Evolutionary conservation across 2,329 filamentous ascomycete species (phyloP).

Genomic region (Onygena corvina): DNA sequence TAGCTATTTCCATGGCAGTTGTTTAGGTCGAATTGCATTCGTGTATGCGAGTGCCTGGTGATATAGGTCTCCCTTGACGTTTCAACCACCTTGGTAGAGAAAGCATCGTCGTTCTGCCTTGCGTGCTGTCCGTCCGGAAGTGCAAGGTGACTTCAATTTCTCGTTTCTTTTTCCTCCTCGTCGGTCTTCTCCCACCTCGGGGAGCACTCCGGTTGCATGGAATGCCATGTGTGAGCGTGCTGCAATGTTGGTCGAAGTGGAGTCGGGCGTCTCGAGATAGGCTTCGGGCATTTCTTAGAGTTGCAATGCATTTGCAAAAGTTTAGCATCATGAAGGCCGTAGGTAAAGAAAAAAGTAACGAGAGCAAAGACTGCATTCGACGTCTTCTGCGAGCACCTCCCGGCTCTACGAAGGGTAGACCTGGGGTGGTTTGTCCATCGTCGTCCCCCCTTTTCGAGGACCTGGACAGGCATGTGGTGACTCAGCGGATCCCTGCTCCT

Average conservation of each 20-base stretch:
- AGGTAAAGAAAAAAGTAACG: neutral
- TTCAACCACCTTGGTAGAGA: neutral
- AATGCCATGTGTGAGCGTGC: conserved; percentile 3
- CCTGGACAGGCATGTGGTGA: too few species aligned
- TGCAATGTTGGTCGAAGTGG: conserved; percentile 2
- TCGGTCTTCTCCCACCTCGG: conserved; percentile 1
- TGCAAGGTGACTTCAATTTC: neutral
- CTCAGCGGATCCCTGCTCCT: too few species aligned
- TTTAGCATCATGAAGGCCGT: neutral
- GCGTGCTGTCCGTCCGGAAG: neutral
- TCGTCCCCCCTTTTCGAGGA: too few species aligned
- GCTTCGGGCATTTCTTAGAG: conserved; percentile 6
- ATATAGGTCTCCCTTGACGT: conserved; percentile 1
- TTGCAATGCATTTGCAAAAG: conserved; percentile 5
- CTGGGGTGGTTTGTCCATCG: too few species aligned
- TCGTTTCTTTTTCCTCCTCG: conserved; percentile 2
- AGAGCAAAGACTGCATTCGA: neutral
- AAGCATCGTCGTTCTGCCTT: conserved; percentile 1
- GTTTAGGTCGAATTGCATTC: neutral
- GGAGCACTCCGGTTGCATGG: conserved; percentile 3
- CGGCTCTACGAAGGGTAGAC: too few species aligned
- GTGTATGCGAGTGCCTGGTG: conserved; percentile 3
- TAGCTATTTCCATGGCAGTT: neutral
- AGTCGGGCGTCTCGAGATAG: conserved; percentile 4
- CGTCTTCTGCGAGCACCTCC: too few species aligned